Evolutionary conservation across 805 yeast genomes (phyloP).

Genomic region (Candida yuanshanica): DNA sequence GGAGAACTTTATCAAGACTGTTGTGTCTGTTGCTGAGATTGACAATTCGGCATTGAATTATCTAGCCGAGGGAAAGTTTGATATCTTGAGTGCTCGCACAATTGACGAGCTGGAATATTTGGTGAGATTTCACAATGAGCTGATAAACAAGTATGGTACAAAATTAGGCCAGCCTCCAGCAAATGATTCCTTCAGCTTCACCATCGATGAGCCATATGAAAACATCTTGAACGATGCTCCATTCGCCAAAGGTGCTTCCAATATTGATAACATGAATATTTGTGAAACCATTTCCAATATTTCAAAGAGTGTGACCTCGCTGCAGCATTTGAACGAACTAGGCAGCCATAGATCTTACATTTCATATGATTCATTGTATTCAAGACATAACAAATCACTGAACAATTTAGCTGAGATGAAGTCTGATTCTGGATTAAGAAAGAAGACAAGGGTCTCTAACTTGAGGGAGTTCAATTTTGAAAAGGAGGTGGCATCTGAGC

Average conservation of each 20-base stretch:
- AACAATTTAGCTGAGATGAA: not conserved
- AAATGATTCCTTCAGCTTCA: slow-evolving; percentile 18
- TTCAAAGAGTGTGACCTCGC: slow-evolving; percentile 19
- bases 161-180: slow-evolving; percentile 4
- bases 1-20: slow-evolving; percentile 22
- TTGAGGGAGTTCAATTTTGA: slow-evolving; percentile 41
- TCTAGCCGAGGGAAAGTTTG: slow-evolving; percentile 41
- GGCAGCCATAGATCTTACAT: slow-evolving; percentile 39
- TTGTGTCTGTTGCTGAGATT: slow-evolving; percentile 22
- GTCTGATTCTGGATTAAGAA: slow-evolving; percentile 27
- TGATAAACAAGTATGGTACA: slow-evolving; percentile 23
- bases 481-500: not conserved
- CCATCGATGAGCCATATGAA: slow-evolving; percentile 8
- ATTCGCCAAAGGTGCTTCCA: slow-evolving; percentile 9
- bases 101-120: slow-evolving; percentile 61
- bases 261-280: slow-evolving; percentile 24
- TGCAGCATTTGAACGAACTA: slow-evolving; percentile 11
- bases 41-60: slow-evolving; percentile 29
- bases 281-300: slow-evolving; percentile 23
- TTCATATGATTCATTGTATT: slow-evolving; percentile 55
- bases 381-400: slow-evolving; percentile 18
- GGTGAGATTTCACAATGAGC: slow-evolving; percentile 40
- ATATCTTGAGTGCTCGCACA: slow-evolving; percentile 64
- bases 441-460: slow-evolving; percentile 45
- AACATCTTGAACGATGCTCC: not conserved